Evolutionary conservation across 1,284 basidiomycete genomes (phyloP), one percentile per base, ranked within the genome.

Genomic region (Agroathelia rolfsii): DNA sequence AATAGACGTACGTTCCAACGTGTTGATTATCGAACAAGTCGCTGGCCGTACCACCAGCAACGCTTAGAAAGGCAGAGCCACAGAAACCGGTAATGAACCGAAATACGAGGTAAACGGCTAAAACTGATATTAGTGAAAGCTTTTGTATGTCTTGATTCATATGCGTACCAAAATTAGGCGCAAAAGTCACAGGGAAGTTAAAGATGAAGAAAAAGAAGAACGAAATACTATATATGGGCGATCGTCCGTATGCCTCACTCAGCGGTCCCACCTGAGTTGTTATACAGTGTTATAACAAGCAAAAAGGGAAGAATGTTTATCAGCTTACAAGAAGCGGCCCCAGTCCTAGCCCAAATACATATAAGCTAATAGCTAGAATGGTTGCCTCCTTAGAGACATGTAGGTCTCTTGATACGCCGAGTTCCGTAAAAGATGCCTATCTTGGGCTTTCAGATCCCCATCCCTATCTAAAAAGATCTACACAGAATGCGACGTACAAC

Each of bases 41-140:
- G 13, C 75, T 75, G 12, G 89, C 71, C 30, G 74, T 78, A 3
- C 86, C 86, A 1, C 87, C 87, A 0, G 80, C 76, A 1, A 90
- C 85, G 36, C 72, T 78, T 14, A 90, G 56, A 52, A 90, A 90
- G 0, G 83, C 76, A 0, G 79, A 62, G 1, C 84, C 71, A 37
- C 65, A 72, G 33, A 81, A 69, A 0, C 85, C 86, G 2, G 70
- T 71, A 13, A 83, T 43, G 49, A 82, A 83, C 3, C 82, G 72
- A 44, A 84, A 84, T 7, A 79, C 60, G 6, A 86, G 57, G 43
- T 71, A 71, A 0, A 76, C 67, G 7, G 59, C 72, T 65, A 35
- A 28, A 28, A 15, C 48, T 44, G 32, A 49, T 17, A 41, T 32
- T 19, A 20, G 9, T 9, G 13, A n/a, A n/a, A n/a, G n/a, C n/a